Conservation (phyloP, 1,139 yeast genomes). For the Saccharomyces hybrid region DNA sequence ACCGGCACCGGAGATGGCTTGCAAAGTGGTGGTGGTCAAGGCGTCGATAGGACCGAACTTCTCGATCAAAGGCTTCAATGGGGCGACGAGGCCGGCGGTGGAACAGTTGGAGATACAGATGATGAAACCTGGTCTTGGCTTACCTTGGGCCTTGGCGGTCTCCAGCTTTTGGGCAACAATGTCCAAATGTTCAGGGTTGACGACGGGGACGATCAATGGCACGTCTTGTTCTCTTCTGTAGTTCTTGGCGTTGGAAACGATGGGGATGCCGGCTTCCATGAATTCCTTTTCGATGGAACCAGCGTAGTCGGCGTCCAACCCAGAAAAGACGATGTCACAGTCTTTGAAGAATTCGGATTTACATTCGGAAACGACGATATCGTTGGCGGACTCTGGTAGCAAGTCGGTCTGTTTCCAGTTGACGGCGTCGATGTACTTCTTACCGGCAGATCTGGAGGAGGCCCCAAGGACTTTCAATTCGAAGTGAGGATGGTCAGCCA, state of each 20-base stretch:
- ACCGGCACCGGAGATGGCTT: slow-evolving; percentile 98
- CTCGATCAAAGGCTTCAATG: slow-evolving; percentile 85
- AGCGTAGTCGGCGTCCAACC: slow-evolving; percentile 88
- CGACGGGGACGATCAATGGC: slow-evolving; percentile 91
- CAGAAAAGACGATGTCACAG: slow-evolving; percentile 92
- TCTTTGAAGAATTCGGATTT: slow-evolving; percentile 65
- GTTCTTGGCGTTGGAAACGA: slow-evolving; percentile 92
- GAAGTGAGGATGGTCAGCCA: slow-evolving; percentile 84
- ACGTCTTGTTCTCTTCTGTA: slow-evolving; percentile 83
- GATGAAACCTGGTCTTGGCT: slow-evolving; percentile 65
- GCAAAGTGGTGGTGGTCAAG: slow-evolving; percentile 85
- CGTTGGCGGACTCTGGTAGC: slow-evolving; percentile 61
- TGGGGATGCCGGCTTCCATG: slow-evolving; percentile 70
- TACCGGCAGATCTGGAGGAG: slow-evolving; percentile 89
- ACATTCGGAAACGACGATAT: slow-evolving; percentile 69
- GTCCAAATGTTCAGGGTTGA: slow-evolving; percentile 85
- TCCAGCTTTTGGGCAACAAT: slow-evolving; percentile 57
- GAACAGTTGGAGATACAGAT: slow-evolving; percentile 97
- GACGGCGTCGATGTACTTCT: slow-evolving; percentile 73
- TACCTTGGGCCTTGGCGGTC: slow-evolving; percentile 47
- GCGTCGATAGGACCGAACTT: slow-evolving; percentile 82
- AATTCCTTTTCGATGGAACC: slow-evolving; percentile 86
- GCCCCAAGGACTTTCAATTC: slow-evolving; percentile 86
- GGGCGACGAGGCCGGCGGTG: slow-evolving; percentile 96
- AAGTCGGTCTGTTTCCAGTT: slow-evolving; percentile 91